phyloP scores from a whole-genome alignment of 225 moss, liverwort and hornwort species.

The Polytrichum commune region DNA sequence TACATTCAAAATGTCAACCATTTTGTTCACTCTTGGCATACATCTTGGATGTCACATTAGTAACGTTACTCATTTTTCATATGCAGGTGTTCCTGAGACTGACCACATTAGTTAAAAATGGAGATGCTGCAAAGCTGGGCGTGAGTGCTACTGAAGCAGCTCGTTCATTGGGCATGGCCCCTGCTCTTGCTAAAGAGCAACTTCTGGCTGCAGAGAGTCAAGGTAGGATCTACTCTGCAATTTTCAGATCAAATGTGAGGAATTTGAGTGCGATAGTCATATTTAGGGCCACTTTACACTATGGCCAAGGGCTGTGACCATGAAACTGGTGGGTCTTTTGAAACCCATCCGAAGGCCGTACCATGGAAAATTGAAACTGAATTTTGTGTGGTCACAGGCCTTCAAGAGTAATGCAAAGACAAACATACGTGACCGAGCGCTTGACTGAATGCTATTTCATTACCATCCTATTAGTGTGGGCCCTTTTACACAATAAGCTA shows the following conservation, averaged over 20 bases:
- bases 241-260: not conserved
- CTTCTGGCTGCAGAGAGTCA: constrained; percentile 82
- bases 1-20: not conserved
- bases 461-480: no score
- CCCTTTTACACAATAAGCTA: no score
- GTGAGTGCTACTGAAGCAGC: constrained; percentile 92
- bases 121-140: constrained; percentile 68
- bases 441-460: no score
- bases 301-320: not conserved
- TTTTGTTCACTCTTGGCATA: no score
- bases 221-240: constrained; percentile 45
- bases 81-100: constrained; percentile 68
- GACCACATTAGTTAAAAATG: constrained; percentile 58
- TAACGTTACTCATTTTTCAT: constrained; percentile 7
- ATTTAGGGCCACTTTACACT: not conserved
- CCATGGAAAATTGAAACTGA: no score
- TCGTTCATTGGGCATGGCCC: constrained; percentile 85
- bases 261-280: not conserved
- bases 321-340: no score
- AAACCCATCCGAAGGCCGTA: no score
- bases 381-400: no score
- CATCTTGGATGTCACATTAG: not conserved
- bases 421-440: no score
- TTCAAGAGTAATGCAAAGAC: no score
- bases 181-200: constrained; percentile 95